Evolutionary conservation across 768 basidiomycete genomes (phyloP).

Genomic region (Pholiota molesta): DNA sequence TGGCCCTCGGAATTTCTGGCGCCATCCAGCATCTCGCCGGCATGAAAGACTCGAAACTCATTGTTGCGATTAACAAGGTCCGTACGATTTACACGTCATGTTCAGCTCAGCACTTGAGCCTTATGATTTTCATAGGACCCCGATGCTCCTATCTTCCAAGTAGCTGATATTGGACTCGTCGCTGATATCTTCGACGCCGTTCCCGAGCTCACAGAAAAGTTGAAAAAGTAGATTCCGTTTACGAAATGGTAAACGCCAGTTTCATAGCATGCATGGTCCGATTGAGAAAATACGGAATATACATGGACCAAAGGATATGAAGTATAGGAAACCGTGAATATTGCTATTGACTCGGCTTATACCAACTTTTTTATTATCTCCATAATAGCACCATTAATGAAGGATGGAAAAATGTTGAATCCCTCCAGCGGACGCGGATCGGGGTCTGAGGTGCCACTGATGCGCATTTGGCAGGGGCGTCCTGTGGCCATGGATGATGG

Average conservation of each 20-base stretch:
- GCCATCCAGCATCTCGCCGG: conserved; percentile 99
- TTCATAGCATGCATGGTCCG: not conserved
- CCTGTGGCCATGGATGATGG: too few relatives aligned
- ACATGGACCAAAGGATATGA: not conserved
- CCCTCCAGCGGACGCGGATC: too few relatives aligned
- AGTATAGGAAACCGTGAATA: too few relatives aligned
- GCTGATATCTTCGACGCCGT: conserved; percentile 93
- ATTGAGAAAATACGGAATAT: not conserved
- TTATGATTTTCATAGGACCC: conserved; percentile 61
- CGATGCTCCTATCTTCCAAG: conserved; percentile 98
- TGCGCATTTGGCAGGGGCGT: too few relatives aligned
- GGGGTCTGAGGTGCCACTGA: too few relatives aligned
- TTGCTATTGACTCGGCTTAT: too few relatives aligned
- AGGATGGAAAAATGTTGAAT: not conserved
- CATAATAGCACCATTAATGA: not conserved
- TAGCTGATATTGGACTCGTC: conserved; percentile 93
- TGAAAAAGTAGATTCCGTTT: conserved; percentile 49
- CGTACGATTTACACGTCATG: not conserved
- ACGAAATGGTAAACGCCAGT: not conserved
- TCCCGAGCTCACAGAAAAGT: conserved; percentile 86
- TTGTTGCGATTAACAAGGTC: conserved; percentile 97
- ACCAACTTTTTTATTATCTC: not conserved
- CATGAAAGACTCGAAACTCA: conserved; percentile 99
- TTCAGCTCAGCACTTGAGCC: conserved; percentile 9
- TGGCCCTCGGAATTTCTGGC: conserved; percentile 96